Conservation (phyloP, 768 basidiomycete species). For the Chalciporus chontae region DNA sequence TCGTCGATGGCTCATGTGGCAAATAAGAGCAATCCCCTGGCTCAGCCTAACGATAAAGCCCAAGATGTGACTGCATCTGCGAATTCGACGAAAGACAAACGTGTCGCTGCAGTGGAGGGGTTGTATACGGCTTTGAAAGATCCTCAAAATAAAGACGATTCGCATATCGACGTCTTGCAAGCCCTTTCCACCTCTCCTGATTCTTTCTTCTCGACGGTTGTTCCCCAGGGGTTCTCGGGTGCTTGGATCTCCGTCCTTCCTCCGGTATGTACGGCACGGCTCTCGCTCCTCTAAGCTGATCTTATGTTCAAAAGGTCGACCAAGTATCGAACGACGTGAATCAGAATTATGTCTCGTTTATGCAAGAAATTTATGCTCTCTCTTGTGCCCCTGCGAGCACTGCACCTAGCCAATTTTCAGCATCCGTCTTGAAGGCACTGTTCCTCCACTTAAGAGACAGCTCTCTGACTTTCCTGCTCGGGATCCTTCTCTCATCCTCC, state of each 20-base stretch:
- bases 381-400: conserved; percentile 54
- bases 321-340: conserved; percentile 18
- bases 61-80: conserved; percentile 52
- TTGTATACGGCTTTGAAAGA: conserved; percentile 42
- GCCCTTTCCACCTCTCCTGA: conserved; percentile 58
- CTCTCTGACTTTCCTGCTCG: conserved; percentile 76
- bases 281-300: not conserved
- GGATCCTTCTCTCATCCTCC: conserved; percentile 51
- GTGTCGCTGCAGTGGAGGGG: conserved; percentile 56
- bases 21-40: conserved; percentile 19
- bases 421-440: conserved; percentile 55
- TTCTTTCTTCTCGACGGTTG: conserved; percentile 38
- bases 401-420: conserved; percentile 42
- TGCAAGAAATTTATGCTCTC: conserved; percentile 62
- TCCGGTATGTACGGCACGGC: conserved; percentile 28
- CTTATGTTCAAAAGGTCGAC: conserved; percentile 15
- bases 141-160: conserved; percentile 43
- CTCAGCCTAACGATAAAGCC: conserved; percentile 34
- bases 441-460: conserved; percentile 70
- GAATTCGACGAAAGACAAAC: conserved; percentile 57
- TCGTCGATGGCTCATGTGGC: not conserved
- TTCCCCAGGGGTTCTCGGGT: conserved; percentile 2
- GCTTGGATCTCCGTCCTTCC: conserved; percentile 48
- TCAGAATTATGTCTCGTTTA: conserved; percentile 52
- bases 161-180: conserved; percentile 55